A percentile compares a stretch with the other conserved stretches of the same genome.
Conservation (phyloP, 2,329 filamentous ascomycete species). For the Aureobasidium namibiae region DNA sequence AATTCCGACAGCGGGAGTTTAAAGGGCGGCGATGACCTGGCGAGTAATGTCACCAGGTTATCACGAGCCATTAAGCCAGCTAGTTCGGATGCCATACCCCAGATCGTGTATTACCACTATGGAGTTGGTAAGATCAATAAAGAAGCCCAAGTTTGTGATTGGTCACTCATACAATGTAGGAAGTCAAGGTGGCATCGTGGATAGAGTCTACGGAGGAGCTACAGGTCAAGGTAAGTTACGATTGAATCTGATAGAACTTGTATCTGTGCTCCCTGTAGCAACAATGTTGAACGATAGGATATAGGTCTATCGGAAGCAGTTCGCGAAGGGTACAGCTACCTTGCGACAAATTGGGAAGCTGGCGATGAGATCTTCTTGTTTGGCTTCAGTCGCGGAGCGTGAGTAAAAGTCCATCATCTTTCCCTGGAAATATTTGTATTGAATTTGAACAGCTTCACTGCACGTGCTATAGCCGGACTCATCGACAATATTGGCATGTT, state of each 20-base stretch:
- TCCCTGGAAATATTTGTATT: background rate
- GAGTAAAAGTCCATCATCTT: background rate
- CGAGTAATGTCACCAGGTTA: constrained; percentile 43
- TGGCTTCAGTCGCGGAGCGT: constrained; percentile 42
- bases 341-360: constrained; percentile 45
- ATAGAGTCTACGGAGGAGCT: constrained; percentile 32
- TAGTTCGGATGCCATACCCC: constrained; percentile 40
- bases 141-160: constrained; percentile 15
- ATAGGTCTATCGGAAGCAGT: constrained; percentile 39
- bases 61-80: constrained; percentile 41
- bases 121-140: constrained; percentile 32
- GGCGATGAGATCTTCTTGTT: constrained; percentile 45
- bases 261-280: background rate
- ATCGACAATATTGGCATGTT: constrained; percentile 40
- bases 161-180: background rate
- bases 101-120: constrained; percentile 44
- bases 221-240: constrained; percentile 28
- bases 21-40: constrained; percentile 36
- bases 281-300: background rate
- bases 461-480: constrained; percentile 37
- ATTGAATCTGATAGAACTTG: background rate
- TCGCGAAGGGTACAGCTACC: constrained; percentile 41
- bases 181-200: constrained; percentile 31
- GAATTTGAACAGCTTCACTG: constrained; percentile 15
- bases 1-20: constrained; percentile 40